These are phyloP conservation scores for Arthrobotrys iridis DNA, from an alignment of 2,329 filamentous ascomycete species.

Conservation along the genomic window DNA sequence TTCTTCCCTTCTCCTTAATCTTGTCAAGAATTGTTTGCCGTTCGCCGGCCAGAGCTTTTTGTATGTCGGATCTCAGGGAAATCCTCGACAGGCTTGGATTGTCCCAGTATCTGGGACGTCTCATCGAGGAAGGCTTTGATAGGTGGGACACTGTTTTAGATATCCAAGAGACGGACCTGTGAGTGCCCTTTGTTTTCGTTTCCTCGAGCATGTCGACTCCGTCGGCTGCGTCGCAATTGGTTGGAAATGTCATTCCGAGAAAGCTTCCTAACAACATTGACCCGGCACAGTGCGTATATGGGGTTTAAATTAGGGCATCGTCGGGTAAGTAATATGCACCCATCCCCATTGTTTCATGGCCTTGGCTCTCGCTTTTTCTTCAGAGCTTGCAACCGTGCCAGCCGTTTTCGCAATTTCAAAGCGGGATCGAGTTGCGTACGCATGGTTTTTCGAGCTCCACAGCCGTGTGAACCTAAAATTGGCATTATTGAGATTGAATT, in stretches of 20 bases:
- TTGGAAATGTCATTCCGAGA: slow-evolving; percentile 6
- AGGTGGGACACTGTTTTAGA: slow-evolving; percentile 84
- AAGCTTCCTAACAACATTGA: slow-evolving; percentile 37
- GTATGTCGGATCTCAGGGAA: slow-evolving; percentile 73
- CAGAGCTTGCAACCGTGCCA: slow-evolving; percentile 32
- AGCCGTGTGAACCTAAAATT: background rate
- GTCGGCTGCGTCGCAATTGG: slow-evolving; percentile 12
- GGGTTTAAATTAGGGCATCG: slow-evolving; percentile 83
- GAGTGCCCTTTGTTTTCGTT: slow-evolving; percentile 60
- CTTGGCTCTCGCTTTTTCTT: slow-evolving; percentile 27
- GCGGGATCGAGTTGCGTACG: slow-evolving; percentile 1
- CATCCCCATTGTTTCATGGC: slow-evolving; percentile 36
- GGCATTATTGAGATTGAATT: background rate
- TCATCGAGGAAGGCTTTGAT: slow-evolving; percentile 83
- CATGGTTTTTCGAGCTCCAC: background rate
- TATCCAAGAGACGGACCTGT: slow-evolving; percentile 86
- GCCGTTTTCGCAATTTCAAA: slow-evolving; percentile 13
- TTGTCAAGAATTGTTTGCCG: slow-evolving; percentile 26
- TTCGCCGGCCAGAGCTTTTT: slow-evolving; percentile 55
- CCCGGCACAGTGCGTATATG: slow-evolving; percentile 64
- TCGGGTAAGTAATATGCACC: slow-evolving; percentile 69
- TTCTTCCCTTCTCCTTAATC: background rate
- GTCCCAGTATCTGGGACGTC: slow-evolving; percentile 77
- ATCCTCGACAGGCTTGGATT: slow-evolving; percentile 80
- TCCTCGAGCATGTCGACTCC: slow-evolving; percentile 5